Conservation (phyloP, 768 basidiomycete species). For the Lentinula sp. region DNA sequence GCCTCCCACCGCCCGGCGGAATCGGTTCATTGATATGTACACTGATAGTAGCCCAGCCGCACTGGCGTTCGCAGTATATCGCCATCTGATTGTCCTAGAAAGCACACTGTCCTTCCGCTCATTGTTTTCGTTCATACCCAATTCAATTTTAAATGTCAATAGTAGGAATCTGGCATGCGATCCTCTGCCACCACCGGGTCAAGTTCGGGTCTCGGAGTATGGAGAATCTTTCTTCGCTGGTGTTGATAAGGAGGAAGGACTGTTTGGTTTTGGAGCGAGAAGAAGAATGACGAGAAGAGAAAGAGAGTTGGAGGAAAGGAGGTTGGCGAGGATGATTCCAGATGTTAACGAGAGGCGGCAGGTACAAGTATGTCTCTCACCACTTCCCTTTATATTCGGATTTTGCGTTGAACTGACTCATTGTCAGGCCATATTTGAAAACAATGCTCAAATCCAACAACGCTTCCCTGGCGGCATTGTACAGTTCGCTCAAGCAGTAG, state of each 20-base stretch:
- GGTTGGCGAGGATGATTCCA: conserved; percentile 50
- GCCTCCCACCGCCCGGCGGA: background rate
- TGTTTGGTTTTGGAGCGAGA: conserved; percentile 11
- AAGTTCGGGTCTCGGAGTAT: conserved; percentile 47
- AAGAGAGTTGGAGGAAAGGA: conserved; percentile 40
- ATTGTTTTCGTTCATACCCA: conserved; percentile 70
- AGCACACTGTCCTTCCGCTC: conserved; percentile 45
- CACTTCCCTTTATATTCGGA: background rate
- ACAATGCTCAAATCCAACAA: conserved; percentile 43
- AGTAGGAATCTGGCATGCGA: conserved; percentile 57
- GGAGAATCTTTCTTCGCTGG: conserved; percentile 71
- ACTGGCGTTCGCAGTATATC: conserved; percentile 51
- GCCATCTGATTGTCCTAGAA: conserved; percentile 77
- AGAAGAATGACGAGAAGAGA: conserved; percentile 33
- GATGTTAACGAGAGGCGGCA: conserved; percentile 53
- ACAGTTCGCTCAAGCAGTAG: conserved; percentile 54
- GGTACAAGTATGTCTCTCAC: conserved; percentile 35
- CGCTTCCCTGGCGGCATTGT: conserved; percentile 63
- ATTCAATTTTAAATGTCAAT: conserved; percentile 40
- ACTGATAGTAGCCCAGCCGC: conserved; percentile 17
- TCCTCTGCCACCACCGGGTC: conserved; percentile 70
- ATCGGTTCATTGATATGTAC: conserved; percentile 32
- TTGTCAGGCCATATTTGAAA: conserved; percentile 47
- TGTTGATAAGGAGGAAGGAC: conserved; percentile 32
- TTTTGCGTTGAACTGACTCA: background rate